Evolutionary conservation across 257 asterid genomes (phyloP), one percentile per base, ranked within the genome.

Genomic region (Voacanga thouarsii): DNA sequence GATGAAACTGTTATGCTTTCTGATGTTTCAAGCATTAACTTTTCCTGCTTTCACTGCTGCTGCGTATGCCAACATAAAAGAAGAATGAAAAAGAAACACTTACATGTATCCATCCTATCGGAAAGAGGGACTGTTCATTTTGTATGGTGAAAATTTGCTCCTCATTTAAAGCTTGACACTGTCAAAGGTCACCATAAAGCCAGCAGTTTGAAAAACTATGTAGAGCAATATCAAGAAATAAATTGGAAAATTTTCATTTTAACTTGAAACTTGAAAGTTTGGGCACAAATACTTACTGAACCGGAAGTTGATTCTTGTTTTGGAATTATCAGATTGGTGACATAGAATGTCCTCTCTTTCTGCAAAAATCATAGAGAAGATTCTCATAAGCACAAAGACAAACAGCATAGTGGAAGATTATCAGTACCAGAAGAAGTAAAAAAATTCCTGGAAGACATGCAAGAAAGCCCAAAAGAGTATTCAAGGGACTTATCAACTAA

Each of bases 51-150:
- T 24, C 14, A 28, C 65, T n/a, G 33, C 30, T 24, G 6, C 0
- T 26, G 67, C 67, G 24, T 60, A 60, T 24, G 64, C 12, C 64
- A 57, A 23, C 30, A 24, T 49, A 75, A 77, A 78, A 69, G 45
- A 44, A 67, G 68, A 68, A 21, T 21, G 51, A 71, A 7, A 45
- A 57, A 43, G 43, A 67, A 80, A 21, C 37, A 67, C 87, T 7
- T 84, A 85, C 91, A 82, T 89, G 92, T 64, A 87, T 85, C 89
- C 92, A 89, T 77, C 92, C 89, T 53, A 89, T 80, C 4, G 92
- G 92, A 45, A 83, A 65, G 66, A 82, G 82, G 72, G 88, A 80
- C 51, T 83, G 81, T 79, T 84, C 87, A 59, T 74, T 80, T 77
- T 80, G 92, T 75, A 89, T 83, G 75, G 88, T 80, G 72, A 80